phyloP scores from a whole-genome alignment of 2,329 filamentous ascomycete species.

The Fusarium tjaetaba region DNA sequence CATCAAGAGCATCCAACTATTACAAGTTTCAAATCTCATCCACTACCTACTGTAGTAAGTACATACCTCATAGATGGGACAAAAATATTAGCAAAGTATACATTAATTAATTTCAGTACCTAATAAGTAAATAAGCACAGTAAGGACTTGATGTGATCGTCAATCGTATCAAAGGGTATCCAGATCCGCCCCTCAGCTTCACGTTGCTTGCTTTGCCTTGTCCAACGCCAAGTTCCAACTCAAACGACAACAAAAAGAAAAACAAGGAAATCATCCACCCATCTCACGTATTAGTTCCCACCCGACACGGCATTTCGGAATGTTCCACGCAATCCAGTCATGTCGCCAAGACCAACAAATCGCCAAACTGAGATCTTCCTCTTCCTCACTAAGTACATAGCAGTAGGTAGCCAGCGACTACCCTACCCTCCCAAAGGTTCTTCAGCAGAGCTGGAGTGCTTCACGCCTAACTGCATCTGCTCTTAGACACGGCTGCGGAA shows the following conservation, averaged over 20 bases:
- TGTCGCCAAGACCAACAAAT: slow-evolving; percentile 14
- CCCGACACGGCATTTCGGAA: slow-evolving; percentile 10
- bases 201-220: background rate
- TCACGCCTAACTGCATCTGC: background rate
- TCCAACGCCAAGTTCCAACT: slow-evolving; percentile 17
- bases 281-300: slow-evolving; percentile 20
- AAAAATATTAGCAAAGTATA: slow-evolving; percentile 7
- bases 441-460: slow-evolving; percentile 7
- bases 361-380: background rate
- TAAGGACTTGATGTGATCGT: background rate
- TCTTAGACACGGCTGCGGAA: slow-evolving; percentile 56
- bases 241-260: slow-evolving; percentile 5
- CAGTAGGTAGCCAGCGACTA: background rate
- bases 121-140: background rate
- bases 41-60: background rate
- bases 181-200: slow-evolving; percentile 2
- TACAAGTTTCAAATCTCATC: slow-evolving; percentile 1
- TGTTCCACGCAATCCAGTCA: slow-evolving; percentile 22
- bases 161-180: slow-evolving; percentile 11
- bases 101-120: slow-evolving; percentile 3
- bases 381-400: background rate
- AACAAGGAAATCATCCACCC: slow-evolving; percentile 32
- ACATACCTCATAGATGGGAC: background rate
- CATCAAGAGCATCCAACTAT: background rate
- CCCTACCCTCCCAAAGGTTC: slow-evolving; percentile 4